phyloP scores from a whole-genome alignment of 352 stramenopile species.

The Pythium rhizo-oryzae region DNA sequence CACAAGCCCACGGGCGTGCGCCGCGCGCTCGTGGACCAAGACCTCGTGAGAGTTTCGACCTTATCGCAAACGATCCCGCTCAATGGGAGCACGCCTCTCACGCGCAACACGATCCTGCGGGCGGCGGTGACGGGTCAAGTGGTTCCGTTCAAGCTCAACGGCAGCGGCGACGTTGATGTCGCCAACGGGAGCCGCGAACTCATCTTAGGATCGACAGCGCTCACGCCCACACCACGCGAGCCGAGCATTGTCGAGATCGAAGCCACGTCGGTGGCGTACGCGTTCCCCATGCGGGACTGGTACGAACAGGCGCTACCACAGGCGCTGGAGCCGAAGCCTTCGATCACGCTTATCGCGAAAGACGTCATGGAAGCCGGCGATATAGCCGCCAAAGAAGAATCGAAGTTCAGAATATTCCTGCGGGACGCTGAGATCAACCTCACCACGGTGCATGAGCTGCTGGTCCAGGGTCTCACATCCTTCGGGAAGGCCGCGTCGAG shows the following conservation, averaged over 20 bases:
- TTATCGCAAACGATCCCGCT: not conserved
- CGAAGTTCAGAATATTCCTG: constrained; percentile 25
- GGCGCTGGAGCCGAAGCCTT: constrained; percentile 19
- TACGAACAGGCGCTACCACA: constrained; percentile 39
- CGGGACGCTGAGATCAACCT: constrained; percentile 20
- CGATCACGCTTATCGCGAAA: constrained; percentile 21
- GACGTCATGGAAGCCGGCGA: not conserved
- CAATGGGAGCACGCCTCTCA: not conserved
- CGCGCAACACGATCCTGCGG: constrained; percentile 41
- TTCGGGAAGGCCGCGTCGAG: constrained; percentile 36
- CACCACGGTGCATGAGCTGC: constrained; percentile 36
- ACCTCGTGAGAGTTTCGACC: constrained; percentile 28
- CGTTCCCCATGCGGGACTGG: constrained; percentile 38
- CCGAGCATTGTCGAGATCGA: constrained; percentile 31
- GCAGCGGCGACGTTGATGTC: no score
- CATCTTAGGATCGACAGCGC: no score
- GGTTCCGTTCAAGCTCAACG: constrained; percentile 31
- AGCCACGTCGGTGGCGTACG: constrained; percentile 39
- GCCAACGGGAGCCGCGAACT: no score
- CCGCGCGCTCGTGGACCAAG: constrained; percentile 35
- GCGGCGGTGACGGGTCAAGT: constrained; percentile 28
- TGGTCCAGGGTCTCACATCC: constrained; percentile 39
- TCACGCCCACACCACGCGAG: no score
- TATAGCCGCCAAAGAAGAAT: not conserved
- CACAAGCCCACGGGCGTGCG: constrained; percentile 33